Conservation (phyloP, 257 asterid species). For the Prunella vulgaris region DNA sequence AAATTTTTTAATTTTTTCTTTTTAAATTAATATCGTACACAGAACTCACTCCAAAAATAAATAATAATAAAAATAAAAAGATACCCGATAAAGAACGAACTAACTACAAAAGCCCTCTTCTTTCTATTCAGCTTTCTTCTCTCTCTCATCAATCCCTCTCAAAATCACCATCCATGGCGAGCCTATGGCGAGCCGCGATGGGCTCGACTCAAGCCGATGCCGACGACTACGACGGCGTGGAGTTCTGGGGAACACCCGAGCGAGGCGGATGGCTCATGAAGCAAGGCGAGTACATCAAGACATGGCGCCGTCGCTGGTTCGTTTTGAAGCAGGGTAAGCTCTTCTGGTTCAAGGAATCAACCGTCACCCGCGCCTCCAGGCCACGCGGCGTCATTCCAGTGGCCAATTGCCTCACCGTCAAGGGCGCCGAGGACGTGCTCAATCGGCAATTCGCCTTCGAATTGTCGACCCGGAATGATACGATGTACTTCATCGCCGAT, state of each 20-base stretch:
- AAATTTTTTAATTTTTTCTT: too few species aligned
- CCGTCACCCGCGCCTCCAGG: constrained; percentile 54
- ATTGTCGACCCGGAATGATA: constrained; percentile 66
- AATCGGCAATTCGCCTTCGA: constrained; percentile 81
- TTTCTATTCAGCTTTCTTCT: not conserved
- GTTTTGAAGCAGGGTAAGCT: constrained; percentile 82
- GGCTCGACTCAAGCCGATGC: constrained; percentile 48
- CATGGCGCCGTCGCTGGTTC: constrained; percentile 99
- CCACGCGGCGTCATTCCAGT: constrained; percentile 91
- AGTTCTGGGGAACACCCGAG: constrained; percentile 83
- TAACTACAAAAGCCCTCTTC: not conserved
- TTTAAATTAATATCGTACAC: too few species aligned
- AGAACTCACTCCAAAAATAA: too few species aligned
- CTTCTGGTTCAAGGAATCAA: constrained; percentile 93
- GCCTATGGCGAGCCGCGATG: constrained; percentile 83
- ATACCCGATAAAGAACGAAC: not conserved
- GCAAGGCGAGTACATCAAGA: constrained; percentile 97
- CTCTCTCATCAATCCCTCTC: constrained; percentile 6
- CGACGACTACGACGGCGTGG: constrained; percentile 71
- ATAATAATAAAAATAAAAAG: not conserved
- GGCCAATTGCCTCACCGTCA: constrained; percentile 72
- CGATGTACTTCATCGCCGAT: constrained; percentile 91
- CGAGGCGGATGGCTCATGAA: constrained; percentile 85
- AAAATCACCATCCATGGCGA: constrained; percentile 35
- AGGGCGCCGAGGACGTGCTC: constrained; percentile 91